Evolutionary conservation across 2,329 filamentous ascomycete species (phyloP), one percentile per base, ranked within the genome.

Genomic region (Verticillium isaacii): DNA sequence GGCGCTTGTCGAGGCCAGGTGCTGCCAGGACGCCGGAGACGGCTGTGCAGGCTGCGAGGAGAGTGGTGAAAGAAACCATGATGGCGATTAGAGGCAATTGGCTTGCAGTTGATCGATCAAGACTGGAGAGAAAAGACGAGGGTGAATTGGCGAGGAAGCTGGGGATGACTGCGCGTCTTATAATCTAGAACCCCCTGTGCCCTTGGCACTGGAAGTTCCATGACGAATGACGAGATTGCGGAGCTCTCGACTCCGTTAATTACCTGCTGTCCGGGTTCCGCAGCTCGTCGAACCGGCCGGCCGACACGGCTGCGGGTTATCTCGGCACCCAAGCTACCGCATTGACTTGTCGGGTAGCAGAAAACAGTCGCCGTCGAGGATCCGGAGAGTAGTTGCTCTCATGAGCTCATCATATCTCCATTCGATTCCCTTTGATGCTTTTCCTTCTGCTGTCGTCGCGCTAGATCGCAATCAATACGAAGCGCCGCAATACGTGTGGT

Each of bases 1-100:
- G 61, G 1, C 60, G 58, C 17, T 59, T 60, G 54, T 60, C 45
- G 15, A 64, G 3, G 12, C 59, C 60, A 17, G 59, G 57, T 29
- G 57, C 57, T 7, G 61, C 56, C 3, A 63, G 61, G 37, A 58
- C 63, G 12, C 63, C 64, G 32, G 61, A 57, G 17, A 60, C 58
- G 54, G 63, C 64, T 32, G 64, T 54, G 36, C 56, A 55, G 39
- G 58, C 63, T 14, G 58, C 29, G 17, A 59, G 29, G 32, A 59
- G 58, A 7, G 39, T 32, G 17, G 41, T 59, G 58, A 59, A 59
- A 25, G 58, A 59, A 15, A 59, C 58, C 58, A 59, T 59, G 29
- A 17, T 36, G 57, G 7, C 15, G 37, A 39, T 25, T 41, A n/a
- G 17, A n/a, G 36, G 15, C 11, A 2, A 37, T 37, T 12, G 36